phyloP scores from a whole-genome alignment of 2,329 filamentous ascomycete genomes.

The Arachnomyces sp. region DNA sequence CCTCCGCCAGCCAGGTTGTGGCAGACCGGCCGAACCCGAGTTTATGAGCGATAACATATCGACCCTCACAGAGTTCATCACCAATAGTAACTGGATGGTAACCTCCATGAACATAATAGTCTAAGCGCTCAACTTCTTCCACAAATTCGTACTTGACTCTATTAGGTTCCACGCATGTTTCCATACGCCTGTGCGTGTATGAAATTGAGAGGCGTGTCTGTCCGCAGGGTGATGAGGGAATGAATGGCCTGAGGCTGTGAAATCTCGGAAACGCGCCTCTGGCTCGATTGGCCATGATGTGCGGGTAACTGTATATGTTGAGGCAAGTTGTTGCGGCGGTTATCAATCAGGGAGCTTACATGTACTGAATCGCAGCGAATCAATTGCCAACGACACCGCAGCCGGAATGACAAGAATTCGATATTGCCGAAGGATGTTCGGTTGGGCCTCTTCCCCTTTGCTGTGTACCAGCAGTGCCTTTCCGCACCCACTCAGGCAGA shows the following conservation, averaged over 20 bases:
- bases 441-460: no score
- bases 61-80: constrained; percentile 6
- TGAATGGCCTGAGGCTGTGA: background rate
- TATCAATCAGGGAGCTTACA: no score
- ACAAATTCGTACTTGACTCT: constrained; percentile 3
- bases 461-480: no score
- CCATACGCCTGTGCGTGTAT: constrained; percentile 1
- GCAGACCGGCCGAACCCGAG: constrained; percentile 12
- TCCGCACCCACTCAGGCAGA: no score
- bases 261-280: background rate
- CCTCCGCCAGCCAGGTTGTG: constrained; percentile 14
- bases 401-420: no score
- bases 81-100: constrained; percentile 10
- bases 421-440: no score
- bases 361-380: no score
- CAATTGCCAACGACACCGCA: no score
- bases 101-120: constrained; percentile 8
- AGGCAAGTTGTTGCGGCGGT: no score
- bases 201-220: background rate
- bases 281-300: constrained; percentile 1
- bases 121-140: constrained; percentile 9
- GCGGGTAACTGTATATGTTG: no score
- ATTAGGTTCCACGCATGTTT: constrained; percentile 4
- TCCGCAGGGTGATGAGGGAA: background rate
- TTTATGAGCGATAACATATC: constrained; percentile 13